Base-by-base conservation (phyloP, 306 rosid species). In the Alnus glutinosa region DNA sequence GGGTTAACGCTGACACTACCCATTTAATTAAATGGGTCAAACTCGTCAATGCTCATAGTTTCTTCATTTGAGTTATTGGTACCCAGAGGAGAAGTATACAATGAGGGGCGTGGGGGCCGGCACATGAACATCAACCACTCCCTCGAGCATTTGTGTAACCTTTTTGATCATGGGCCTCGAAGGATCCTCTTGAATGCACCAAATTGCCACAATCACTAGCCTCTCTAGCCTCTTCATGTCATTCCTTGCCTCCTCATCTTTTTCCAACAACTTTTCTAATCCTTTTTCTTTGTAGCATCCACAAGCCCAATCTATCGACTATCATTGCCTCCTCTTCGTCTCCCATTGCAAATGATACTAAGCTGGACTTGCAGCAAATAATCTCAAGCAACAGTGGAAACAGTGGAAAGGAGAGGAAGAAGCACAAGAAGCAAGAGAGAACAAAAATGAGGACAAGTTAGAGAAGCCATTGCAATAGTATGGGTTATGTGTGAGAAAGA, bases 181-280 rank as follows among this genome's bases (percentile, higher is more conserved):
- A 23, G 28, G 28, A 23, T 23, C 28, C 28, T 23, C 28, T 23
- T 23, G 28, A 23, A 23, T 23, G 28, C 28, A 23, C 28, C 28
- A 23, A 23, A 23, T 23, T 23, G 28, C 28, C 28, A 23, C 28
- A 23, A 23, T 23, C 28, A 23, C 28, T 23, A 23, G 28, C 28
- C 28, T 23, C 28, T 23, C 28, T 23, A 23, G 28, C 28, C 28
- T 23, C 18, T 74, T 78, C 86, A n/a, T 36, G 55, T 75, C 83
- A 18, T 54, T 79, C 18, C 28, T 70, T 66, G 79, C 87, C 39
- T 75, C 80, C 34, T 75, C 80, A 80, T 75, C 76, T 2, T 81
- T 55, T 16, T 75, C 77, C 11, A 58, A 37, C 51, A 81, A 30
- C 30, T 68, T 49, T 18, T 55, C 9, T 50, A 58, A 11, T 44